Base-by-base conservation (phyloP, 495 filamentous ascomycete genomes). In the Penicillium angulare region DNA sequence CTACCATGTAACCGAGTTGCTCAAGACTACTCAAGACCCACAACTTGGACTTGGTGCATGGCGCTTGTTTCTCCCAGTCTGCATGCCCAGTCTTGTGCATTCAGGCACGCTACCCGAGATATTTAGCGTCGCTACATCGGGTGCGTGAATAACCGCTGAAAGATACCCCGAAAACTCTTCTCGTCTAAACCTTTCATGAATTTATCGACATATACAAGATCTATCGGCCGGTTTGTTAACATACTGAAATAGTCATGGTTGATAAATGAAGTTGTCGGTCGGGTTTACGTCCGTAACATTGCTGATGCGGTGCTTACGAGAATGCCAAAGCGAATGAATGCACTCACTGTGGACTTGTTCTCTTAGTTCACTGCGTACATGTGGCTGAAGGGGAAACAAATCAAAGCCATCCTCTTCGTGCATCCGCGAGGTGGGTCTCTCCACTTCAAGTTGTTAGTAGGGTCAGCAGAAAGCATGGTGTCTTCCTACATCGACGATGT, bases 51-150 rank as follows among this genome's bases (percentile, higher is more conserved):
- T 3, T 78, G 65, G 55, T 85, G 82, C 68, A 82, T 65, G 26
- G 79, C 76, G 21, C 66, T 69, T 0, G 75, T 74, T 84, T 85
- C 49, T 85, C 82, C 82, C 82, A 86, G 18, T 83, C n/a, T n/a
- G n/a, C n/a, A 73, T 7, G 83, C 61, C 57, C 84, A 45, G 57
- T 84, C 82, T 0, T 78, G 71, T 0, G 59, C 48, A 9, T 68
- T 50, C 35, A 75, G 46, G 80, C 82, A 84, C 27, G 61, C 55
- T 4, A 83, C 71, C 2, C 61, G 68, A 5, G 78, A 35, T 1
- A 67, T 64, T 57, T 79, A 78, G 45, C 79, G 75, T 0, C 73
- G 64, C 67, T 80, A 74, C 7, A 72, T 77, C 1, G 69, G 69
- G 49, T 79, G 78, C 2, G 47, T 48, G 35, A 76, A 75, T 27